Percentiles rank a stretch among this genome's conserved stretches.
Conservation (phyloP, 352 stramenopile genomes). For the Pelagophyceae sp. region DNA sequence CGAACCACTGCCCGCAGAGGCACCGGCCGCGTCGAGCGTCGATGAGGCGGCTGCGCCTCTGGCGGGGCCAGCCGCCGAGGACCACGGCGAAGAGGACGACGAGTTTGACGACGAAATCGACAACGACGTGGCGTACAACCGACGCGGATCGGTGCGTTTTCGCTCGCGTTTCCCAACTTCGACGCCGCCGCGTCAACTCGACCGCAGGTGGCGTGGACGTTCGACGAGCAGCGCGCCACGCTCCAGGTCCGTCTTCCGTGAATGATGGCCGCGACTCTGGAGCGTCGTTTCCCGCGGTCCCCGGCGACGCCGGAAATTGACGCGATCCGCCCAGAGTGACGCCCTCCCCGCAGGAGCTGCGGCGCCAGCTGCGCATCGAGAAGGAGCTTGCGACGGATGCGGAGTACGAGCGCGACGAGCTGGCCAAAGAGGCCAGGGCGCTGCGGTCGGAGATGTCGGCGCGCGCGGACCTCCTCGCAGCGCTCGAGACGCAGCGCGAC, state of each 20-base stretch:
- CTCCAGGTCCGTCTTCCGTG: not conserved
- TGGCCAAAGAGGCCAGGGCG: not conserved
- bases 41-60: not conserved
- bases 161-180: too few species aligned
- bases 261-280: too few species aligned
- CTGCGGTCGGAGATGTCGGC: not conserved
- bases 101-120: not conserved
- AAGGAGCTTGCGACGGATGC: not conserved
- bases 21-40: not conserved
- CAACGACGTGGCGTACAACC: not conserved
- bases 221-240: not conserved
- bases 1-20: not conserved
- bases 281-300: too few species aligned
- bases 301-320: too few species aligned
- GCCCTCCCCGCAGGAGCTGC: not conserved
- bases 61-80: not conserved
- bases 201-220: not conserved
- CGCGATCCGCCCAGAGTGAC: not conserved
- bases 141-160: not conserved
- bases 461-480: not conserved
- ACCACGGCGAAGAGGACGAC: not conserved
- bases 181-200: not conserved
- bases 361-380: not conserved
- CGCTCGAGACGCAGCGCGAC: not conserved
- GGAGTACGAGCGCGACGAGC: not conserved